Percentiles rank a stretch among this genome's conserved stretches.
phyloP scores from a whole-genome alignment of 495 filamentous ascomycete genomes.

The Lepidopterella palustris region DNA sequence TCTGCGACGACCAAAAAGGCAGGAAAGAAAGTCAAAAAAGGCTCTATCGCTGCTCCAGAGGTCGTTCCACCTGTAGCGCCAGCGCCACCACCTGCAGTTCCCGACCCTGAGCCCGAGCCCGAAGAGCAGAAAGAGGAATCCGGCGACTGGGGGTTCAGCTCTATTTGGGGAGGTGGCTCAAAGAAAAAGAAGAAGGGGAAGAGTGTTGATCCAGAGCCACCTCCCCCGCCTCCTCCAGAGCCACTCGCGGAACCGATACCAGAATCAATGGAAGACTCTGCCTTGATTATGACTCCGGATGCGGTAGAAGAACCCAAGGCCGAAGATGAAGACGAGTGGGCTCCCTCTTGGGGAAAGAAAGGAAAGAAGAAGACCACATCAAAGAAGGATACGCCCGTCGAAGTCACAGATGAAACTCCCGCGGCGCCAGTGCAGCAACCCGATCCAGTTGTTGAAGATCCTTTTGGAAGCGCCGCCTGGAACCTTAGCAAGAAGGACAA shows the following conservation, averaged over 20 bases:
- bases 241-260: neutral
- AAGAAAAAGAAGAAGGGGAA: slow-evolving; percentile 31
- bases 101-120: slow-evolving; percentile 13
- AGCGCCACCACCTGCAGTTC: slow-evolving; percentile 18
- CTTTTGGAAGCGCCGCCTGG: slow-evolving; percentile 22
- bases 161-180: slow-evolving; percentile 24
- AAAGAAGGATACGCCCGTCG: slow-evolving; percentile 22
- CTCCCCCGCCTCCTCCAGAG: neutral
- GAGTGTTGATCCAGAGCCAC: slow-evolving; percentile 11
- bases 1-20: slow-evolving; percentile 4
- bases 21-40: neutral
- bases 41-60: slow-evolving; percentile 5
- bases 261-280: slow-evolving; percentile 16
- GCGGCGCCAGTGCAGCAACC: slow-evolving; percentile 19
- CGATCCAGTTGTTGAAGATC: slow-evolving; percentile 21
- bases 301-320: slow-evolving; percentile 34
- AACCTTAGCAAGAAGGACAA: slow-evolving; percentile 20
- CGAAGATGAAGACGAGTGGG: slow-evolving; percentile 30
- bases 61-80: slow-evolving; percentile 12
- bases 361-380: slow-evolving; percentile 18
- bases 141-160: slow-evolving; percentile 24
- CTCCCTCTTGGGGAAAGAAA: slow-evolving; percentile 23
- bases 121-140: slow-evolving; percentile 28
- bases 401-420: slow-evolving; percentile 20
- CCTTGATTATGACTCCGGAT: slow-evolving; percentile 24